Conservation (phyloP, 2,329 filamentous ascomycete species). For the Pseudovirgaria hyperparasitica region DNA sequence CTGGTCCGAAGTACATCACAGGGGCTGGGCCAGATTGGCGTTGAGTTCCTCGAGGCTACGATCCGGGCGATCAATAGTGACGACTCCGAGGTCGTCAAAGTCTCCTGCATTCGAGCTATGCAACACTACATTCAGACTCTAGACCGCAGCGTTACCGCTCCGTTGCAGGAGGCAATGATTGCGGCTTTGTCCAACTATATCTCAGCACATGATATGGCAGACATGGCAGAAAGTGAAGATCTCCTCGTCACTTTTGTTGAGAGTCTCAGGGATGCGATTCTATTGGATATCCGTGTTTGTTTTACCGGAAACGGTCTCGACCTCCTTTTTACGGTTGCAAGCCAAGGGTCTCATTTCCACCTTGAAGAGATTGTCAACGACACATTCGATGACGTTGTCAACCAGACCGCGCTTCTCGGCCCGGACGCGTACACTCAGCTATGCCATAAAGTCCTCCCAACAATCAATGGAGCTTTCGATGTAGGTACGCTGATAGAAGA, state of each 20-base stretch:
- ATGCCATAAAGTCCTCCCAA: conserved; percentile 76
- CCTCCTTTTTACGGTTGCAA: conserved; percentile 77
- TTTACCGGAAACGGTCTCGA: conserved; percentile 67
- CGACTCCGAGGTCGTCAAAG: conserved; percentile 76
- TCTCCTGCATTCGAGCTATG: conserved; percentile 77
- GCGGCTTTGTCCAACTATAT: conserved; percentile 59
- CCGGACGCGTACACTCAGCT: conserved; percentile 61
- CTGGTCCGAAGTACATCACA: conserved; percentile 57
- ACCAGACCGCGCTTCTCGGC: conserved; percentile 50
- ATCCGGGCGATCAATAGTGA: conserved; percentile 66
- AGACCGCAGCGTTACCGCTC: conserved; percentile 36
- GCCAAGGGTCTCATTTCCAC: conserved; percentile 77
- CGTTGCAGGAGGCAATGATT: conserved; percentile 49
- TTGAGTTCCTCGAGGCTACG: conserved; percentile 55
- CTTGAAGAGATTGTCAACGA: conserved; percentile 79
- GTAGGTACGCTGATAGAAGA: conserved; percentile 77
- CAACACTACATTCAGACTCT: conserved; percentile 53
- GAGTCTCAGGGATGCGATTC: conserved; percentile 70
- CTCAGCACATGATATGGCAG: conserved; percentile 63
- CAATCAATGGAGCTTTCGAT: conserved; percentile 78
- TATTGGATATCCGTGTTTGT: conserved; percentile 62
- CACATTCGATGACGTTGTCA: conserved; percentile 79
- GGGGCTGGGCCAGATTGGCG: conserved; percentile 40
- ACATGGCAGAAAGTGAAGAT: conserved; percentile 82
- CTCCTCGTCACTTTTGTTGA: conserved; percentile 83